Base-by-base conservation (phyloP, 257 asterid genomes). In the Solanum etuberosum region DNA sequence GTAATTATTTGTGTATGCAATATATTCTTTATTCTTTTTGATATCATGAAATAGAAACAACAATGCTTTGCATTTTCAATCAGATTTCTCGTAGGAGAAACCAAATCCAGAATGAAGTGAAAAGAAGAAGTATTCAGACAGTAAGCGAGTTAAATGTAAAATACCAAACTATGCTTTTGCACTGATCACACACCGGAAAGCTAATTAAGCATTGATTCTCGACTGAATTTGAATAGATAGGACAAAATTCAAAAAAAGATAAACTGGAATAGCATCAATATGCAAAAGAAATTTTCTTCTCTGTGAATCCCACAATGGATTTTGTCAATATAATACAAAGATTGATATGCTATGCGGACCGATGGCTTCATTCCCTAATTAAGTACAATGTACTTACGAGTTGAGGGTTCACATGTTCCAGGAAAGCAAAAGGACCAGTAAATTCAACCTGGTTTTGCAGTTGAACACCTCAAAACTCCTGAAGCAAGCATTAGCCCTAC, bases 331-430 rank as follows among this genome's bases (percentile, higher is more conserved):
- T 90, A 85, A 86, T 88, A 91, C 93, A 91, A 68, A 73, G 83
- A 88, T 87, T 86, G 68, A 86, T 54, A 85, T 77, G 86, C 87
- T 86, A 84, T 14, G 83, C 94, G 94, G 97, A 94, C 97, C 97
- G 71, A 87, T 89, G 93, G 94, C 97, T 94, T 94, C 97, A 94
- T 93, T 90, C 94, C 97, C 92, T 87, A 90, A 82, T 37, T 86
- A 42, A 71, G 32, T 68, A 74, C 86, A 85, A 85, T 86, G 85
- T 89, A 81, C 90, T 85, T 89, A 78, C 68, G 88, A 80, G n/a
- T 40, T 77, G 5, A 77, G 34, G 59, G 87, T 82, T 90, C 91
- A 89, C 92, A 85, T 88, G 89, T 70, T 88, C 83, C 89, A 86
- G 86, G 48, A 86, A 87, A 82, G 78, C 88, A 63, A 38, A 87